Conservation (phyloP, 306 rosid species). For the Fagus sylvatica region DNA sequence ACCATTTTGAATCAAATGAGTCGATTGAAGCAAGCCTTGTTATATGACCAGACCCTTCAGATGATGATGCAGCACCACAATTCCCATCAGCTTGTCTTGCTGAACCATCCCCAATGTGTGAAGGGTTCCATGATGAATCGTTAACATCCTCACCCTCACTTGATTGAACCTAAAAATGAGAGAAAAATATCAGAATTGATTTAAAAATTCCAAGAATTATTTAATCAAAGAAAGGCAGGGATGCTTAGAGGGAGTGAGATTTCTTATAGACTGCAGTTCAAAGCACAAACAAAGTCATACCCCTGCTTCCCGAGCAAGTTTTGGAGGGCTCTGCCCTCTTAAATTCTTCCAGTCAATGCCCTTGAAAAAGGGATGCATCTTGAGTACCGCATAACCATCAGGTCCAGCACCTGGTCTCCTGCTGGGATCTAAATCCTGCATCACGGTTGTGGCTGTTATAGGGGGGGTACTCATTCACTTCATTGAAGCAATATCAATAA, state of each 20-base stretch:
- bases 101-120: conserved; percentile 73
- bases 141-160: conserved; percentile 49
- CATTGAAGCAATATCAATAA: conserved; percentile 8
- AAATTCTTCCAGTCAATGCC: conserved; percentile 76
- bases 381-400: conserved; percentile 74
- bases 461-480: conserved; percentile 14
- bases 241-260: conserved; percentile 1
- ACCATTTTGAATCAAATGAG: conserved; percentile 99
- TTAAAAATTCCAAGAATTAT: neutral
- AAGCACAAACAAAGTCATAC: conserved; percentile 36
- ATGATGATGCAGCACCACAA: conserved; percentile 56
- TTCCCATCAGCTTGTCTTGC: conserved; percentile 53
- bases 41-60: conserved; percentile 58
- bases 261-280: conserved; percentile 23
- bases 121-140: conserved; percentile 78
- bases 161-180: conserved; percentile 46
- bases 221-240: conserved; percentile 11
- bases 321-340: conserved; percentile 69
- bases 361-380: conserved; percentile 83
- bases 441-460: conserved; percentile 6
- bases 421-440: conserved; percentile 87
- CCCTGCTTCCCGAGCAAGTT: conserved; percentile 69
- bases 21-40: conserved; percentile 98
- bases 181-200: conserved; percentile 3
- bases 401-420: conserved; percentile 93